Conservation (phyloP, 257 asterid genomes). For the Ophiorrhiza pumila region DNA sequence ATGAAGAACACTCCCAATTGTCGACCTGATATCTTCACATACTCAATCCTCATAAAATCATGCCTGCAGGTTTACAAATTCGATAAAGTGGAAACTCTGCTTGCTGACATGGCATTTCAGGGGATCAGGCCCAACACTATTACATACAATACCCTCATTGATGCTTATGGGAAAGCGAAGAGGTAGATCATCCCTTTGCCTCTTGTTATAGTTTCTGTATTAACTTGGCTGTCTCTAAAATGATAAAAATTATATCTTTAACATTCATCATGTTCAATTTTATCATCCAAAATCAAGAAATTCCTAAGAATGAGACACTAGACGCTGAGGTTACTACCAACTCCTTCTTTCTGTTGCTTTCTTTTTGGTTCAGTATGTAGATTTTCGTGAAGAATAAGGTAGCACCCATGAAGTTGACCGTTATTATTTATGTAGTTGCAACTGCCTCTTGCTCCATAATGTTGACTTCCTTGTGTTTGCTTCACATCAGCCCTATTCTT, state of each 20-base stretch:
- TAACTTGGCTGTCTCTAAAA: background rate
- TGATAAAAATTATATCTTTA: background rate
- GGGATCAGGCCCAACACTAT: constrained; percentile 76
- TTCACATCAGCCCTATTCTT: background rate
- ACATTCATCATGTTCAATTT: background rate
- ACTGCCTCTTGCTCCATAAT: background rate
- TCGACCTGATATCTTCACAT: constrained; percentile 84
- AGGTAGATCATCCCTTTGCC: constrained; percentile 38
- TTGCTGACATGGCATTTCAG: constrained; percentile 63
- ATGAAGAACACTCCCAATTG: constrained; percentile 64
- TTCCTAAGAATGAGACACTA: background rate
- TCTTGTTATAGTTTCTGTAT: constrained; percentile 17
- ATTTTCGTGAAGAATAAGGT: background rate
- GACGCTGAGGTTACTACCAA: background rate
- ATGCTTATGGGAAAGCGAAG: constrained; percentile 91
- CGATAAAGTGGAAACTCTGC: constrained; percentile 46
- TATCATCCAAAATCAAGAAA: background rate
- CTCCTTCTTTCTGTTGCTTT: background rate
- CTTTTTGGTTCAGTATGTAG: background rate
- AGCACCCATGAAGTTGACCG: background rate
- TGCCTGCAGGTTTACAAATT: constrained; percentile 65
- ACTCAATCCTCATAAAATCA: constrained; percentile 78
- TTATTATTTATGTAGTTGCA: background rate
- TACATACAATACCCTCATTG: constrained; percentile 84
- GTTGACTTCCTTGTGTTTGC: background rate